phyloP scores from a whole-genome alignment of 2,329 filamentous ascomycete genomes.

The Aspergillus sp. region DNA sequence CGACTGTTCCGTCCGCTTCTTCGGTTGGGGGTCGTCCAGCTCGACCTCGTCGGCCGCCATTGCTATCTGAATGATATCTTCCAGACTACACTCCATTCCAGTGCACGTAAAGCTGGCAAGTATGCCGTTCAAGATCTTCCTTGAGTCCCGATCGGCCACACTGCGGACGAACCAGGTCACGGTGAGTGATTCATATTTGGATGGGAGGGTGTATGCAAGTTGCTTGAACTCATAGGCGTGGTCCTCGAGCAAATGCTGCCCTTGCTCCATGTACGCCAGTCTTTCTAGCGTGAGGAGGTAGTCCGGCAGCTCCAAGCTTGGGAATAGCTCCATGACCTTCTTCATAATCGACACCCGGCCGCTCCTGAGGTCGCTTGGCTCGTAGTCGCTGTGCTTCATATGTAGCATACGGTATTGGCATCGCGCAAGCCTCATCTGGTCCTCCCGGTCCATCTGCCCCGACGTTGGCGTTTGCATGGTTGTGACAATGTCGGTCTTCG shows the following conservation, averaged over 20 bases:
- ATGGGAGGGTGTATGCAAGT: not conserved
- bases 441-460: not conserved
- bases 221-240: not conserved
- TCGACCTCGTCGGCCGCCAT: not conserved
- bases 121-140: not conserved
- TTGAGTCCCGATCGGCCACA: not conserved
- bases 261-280: not conserved
- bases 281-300: not conserved
- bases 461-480: not conserved
- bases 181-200: not conserved
- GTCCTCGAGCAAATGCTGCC: not conserved
- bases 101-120: not conserved
- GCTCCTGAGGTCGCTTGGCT: not conserved
- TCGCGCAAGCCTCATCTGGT: not conserved
- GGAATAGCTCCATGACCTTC: not conserved
- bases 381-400: not conserved
- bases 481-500: not conserved
- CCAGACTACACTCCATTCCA: not conserved
- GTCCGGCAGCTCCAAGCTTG: not conserved
- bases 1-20: not conserved
- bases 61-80: not conserved
- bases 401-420: not conserved
- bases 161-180: not conserved
- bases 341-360: not conserved
- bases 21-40: not conserved